Conservation (phyloP, 106 monocot genomes). For the Xerophyta viscosa region DNA sequence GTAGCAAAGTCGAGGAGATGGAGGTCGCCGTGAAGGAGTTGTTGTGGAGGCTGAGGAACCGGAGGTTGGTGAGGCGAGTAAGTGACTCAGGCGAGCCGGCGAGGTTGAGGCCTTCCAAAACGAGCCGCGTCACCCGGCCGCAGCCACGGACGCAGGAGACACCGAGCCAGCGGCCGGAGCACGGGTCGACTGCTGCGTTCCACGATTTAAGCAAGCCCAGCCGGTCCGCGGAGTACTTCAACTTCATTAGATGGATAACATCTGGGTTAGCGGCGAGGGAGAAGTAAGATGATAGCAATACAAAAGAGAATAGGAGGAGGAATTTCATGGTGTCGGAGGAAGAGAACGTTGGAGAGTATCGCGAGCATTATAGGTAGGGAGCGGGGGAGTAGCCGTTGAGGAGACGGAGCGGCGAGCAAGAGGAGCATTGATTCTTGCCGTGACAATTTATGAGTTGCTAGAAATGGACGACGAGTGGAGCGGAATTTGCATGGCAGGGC, state of each 20-base stretch:
- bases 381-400: not conserved
- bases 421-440: not conserved
- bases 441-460: no score
- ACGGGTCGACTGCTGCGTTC: slow-evolving; percentile 30
- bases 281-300: no score
- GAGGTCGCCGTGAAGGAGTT: slow-evolving; percentile 27
- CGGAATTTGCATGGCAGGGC: no score
- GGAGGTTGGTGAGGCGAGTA: slow-evolving; percentile 26
- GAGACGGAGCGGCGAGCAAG: not conserved
- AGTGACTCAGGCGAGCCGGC: slow-evolving; percentile 23
- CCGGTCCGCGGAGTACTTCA: slow-evolving; percentile 28
- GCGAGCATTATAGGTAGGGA: not conserved
- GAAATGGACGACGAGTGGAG: no score
- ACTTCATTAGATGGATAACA: slow-evolving; percentile 29
- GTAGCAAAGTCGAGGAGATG: slow-evolving; percentile 22
- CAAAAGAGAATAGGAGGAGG: not conserved
- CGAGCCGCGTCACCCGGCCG: slow-evolving; percentile 42
- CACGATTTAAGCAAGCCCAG: slow-evolving; percentile 41
- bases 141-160: slow-evolving; percentile 44
- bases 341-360: no score
- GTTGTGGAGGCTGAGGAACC: slow-evolving; percentile 42
- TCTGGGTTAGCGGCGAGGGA: slow-evolving; percentile 2
- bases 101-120: slow-evolving; percentile 38
- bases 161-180: slow-evolving; percentile 49
- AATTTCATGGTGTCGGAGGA: not conserved